Conservation (phyloP, 2,329 filamentous ascomycete genomes). For the Paramyrothecium roridum region DNA sequence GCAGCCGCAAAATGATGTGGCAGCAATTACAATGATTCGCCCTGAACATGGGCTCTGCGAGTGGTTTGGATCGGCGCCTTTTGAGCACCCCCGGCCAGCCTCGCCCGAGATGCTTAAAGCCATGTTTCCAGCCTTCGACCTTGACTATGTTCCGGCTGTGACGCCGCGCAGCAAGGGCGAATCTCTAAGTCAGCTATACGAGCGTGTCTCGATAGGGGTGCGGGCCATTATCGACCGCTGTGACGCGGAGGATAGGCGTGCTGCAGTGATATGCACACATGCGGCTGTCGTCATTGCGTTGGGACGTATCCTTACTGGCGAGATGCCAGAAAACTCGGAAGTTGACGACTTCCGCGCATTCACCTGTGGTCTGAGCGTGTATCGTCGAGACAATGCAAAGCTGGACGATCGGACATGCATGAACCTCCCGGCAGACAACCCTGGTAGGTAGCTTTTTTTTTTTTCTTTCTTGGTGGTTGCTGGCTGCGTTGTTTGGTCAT, state of each 20-base stretch:
- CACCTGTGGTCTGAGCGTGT: conserved; percentile 77
- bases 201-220: conserved; percentile 70
- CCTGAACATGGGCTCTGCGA: conserved; percentile 66
- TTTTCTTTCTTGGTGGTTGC: too few relatives aligned
- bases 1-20: conserved; percentile 10
- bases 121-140: conserved; percentile 65
- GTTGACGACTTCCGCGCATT: conserved; percentile 82
- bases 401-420: neutral
- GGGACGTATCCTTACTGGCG: conserved; percentile 76
- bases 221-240: conserved; percentile 68
- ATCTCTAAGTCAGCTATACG: conserved; percentile 73
- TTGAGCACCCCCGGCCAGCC: conserved; percentile 80
- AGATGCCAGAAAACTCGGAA: conserved; percentile 67
- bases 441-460: neutral
- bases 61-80: conserved; percentile 87
- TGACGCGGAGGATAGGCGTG: conserved; percentile 65
- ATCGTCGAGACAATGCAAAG: conserved; percentile 22
- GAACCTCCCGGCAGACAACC: neutral
- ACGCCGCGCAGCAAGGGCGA: conserved; percentile 72
- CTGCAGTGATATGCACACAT: conserved; percentile 82
- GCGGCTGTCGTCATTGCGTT: conserved; percentile 86
- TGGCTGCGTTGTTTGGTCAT: neutral
- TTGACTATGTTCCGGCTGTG: conserved; percentile 58
- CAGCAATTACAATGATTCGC: conserved; percentile 38
- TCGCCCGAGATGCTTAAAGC: conserved; percentile 55